Conservation (phyloP, 345 rosid genomes). For the Arabis alpina region DNA sequence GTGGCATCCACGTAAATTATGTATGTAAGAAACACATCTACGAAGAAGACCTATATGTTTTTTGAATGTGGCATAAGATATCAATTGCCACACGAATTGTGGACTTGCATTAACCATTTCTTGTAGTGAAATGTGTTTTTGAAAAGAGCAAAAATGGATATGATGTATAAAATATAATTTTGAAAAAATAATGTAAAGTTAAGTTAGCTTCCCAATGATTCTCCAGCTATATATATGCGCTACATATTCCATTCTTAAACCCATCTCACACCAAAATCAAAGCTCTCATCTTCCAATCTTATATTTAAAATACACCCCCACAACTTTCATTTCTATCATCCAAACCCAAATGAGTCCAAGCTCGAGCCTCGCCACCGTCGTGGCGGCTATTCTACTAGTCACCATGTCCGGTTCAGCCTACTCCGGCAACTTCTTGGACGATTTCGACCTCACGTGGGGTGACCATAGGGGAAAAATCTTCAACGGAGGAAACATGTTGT, state of each 20-base stretch:
- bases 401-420: slow-evolving; percentile 31
- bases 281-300: slow-evolving; percentile 21
- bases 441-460: slow-evolving; percentile 64
- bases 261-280: slow-evolving; percentile 33
- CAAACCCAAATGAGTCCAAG: slow-evolving; percentile 30
- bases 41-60: too few species aligned
- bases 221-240: neutral
- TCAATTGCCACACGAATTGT: too few species aligned
- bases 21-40: too few species aligned
- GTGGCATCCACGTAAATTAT: too few species aligned
- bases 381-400: slow-evolving; percentile 9
- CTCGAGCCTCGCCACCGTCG: slow-evolving; percentile 10
- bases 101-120: too few species aligned
- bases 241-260: slow-evolving; percentile 2
- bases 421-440: slow-evolving; percentile 52
- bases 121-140: too few species aligned
- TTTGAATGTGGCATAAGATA: too few species aligned
- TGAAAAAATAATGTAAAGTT: too few species aligned
- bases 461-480: slow-evolving; percentile 56
- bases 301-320: neutral
- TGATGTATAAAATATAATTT: too few species aligned
- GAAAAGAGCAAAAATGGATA: too few species aligned
- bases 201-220: too few species aligned
- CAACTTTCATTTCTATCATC: slow-evolving; percentile 2
- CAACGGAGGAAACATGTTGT: slow-evolving; percentile 55